Conservation (phyloP, 164 flowering plant genomes). For the Annona cherimola region DNA sequence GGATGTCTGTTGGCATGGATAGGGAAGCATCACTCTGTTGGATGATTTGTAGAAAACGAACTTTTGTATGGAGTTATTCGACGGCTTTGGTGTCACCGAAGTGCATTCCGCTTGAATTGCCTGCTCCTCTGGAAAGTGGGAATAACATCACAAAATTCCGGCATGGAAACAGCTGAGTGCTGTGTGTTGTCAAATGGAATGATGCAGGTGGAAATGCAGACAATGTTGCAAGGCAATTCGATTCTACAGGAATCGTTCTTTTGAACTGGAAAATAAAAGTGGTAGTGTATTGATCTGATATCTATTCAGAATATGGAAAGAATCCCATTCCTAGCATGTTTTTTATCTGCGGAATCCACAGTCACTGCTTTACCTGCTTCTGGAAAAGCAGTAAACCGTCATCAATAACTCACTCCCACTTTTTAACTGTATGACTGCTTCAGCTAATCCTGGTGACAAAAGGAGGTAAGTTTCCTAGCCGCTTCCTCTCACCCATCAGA, state of each 20-base stretch:
- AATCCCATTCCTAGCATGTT: constrained; percentile 33
- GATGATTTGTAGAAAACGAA: constrained; percentile 57
- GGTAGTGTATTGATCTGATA: constrained; percentile 68
- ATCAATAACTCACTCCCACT: too few species aligned
- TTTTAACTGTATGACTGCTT: too few species aligned
- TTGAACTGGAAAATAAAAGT: constrained; percentile 51
- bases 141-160: constrained; percentile 22
- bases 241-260: constrained; percentile 54
- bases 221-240: constrained; percentile 24
- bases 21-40: constrained; percentile 67
- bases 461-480: too few species aligned
- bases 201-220: constrained; percentile 13
- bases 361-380: constrained; percentile 22
- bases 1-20: constrained; percentile 79
- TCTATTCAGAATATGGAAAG: constrained; percentile 30
- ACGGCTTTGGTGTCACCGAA: constrained; percentile 48
- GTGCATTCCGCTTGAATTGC: constrained; percentile 58
- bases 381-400: constrained; percentile 28
- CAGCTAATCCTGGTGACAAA: too few species aligned
- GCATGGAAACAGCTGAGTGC: constrained; percentile 45
- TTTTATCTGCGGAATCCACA: constrained; percentile 36
- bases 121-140: constrained; percentile 31
- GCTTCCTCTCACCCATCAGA: too few species aligned
- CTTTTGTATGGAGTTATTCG: constrained; percentile 75
- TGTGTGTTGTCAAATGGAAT: constrained; percentile 60